Evolutionary conservation across 495 filamentous ascomycete genomes (phyloP).

Genomic region (Penicillium coprophilum): DNA sequence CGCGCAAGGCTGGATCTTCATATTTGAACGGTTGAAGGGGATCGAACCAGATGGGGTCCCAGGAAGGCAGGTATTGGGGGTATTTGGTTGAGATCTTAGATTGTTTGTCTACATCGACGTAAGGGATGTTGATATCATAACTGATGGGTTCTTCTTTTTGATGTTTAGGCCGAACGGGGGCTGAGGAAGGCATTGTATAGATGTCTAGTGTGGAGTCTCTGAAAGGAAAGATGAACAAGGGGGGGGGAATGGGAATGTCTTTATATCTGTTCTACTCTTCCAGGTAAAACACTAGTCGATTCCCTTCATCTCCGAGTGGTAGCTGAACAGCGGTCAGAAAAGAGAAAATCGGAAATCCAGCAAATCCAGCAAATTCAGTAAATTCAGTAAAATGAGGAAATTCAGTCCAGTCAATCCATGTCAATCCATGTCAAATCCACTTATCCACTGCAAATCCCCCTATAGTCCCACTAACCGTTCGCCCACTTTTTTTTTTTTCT

Average conservation of each 20-base stretch:
- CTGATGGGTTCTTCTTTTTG: slow-evolving; percentile 47
- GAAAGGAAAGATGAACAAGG: slow-evolving; percentile 11
- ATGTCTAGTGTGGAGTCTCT: slow-evolving; percentile 2
- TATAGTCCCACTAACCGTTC: background rate
- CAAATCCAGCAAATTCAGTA: background rate
- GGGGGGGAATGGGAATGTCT: background rate
- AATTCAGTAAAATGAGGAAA: no score
- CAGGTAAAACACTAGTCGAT: slow-evolving; percentile 11
- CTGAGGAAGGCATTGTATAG: slow-evolving; percentile 40
- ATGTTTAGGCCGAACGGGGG: slow-evolving; percentile 35
- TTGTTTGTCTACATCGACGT: slow-evolving; percentile 45
- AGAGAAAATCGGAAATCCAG: background rate
- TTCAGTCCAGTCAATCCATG: no score
- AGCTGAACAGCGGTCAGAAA: slow-evolving; percentile 13
- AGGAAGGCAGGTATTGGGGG: slow-evolving; percentile 61
- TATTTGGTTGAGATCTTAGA: slow-evolving; percentile 50
- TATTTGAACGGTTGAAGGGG: slow-evolving; percentile 60
- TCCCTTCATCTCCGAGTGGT: slow-evolving; percentile 18
- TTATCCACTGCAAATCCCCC: background rate
- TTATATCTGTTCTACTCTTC: background rate
- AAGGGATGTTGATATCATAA: slow-evolving; percentile 60
- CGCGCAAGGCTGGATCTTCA: slow-evolving; percentile 56
- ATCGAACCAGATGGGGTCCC: slow-evolving; percentile 62
- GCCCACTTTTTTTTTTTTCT: background rate
- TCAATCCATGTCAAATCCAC: background rate